Base-by-base conservation (phyloP, 495 filamentous ascomycete species). In the Podospora australis region DNA sequence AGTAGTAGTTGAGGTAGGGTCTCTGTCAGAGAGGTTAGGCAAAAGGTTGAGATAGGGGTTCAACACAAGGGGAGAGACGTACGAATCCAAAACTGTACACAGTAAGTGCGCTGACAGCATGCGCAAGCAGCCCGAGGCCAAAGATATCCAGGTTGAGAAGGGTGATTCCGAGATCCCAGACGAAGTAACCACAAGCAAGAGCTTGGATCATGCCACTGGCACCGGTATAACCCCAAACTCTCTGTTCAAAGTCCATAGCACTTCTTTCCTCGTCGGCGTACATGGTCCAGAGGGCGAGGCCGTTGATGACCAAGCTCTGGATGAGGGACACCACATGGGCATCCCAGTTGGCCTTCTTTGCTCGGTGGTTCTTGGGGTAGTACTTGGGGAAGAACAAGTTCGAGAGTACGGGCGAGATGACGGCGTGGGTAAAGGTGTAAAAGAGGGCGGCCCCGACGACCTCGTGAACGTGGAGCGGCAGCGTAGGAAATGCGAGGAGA, bases 41-140 rank as follows among this genome's bases (percentile, higher is more conserved):
- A 19, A 19, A 50, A 17, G 8, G 44, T 5, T 26, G 22, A 22
- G 7, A 6, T 42, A n/a, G 16, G 14, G 8, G 24, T 11, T n/a
- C n/a, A n/a, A n/a, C n/a, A n/a, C n/a, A 41, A 20, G 39, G 30
- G 25, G 42, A 25, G 39, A 21, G 21, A 86, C 88, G 71, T 74
- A 98, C 91, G 59, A 94, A 99, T 54, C 94, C 94, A 56, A 96
- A 80, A 24, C 75, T 80, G 63, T 90, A 99, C 7, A 99, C 92
- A 30, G 79, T 72, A 28, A 96, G 70, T 9, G 92, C 92, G 59
- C 81, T 84, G 24, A 90, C 62, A 34, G 88, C 92, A 70, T 99
- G 92, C 57, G 90, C 88, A 48, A 95, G 70, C 75, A 96, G 82
- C 16, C 91, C 94, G 25, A 81, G 61, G 2, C 94, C 92, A 70